Evolutionary conservation across 1,284 basidiomycete genomes (phyloP), one percentile per base, ranked within the genome.

Genomic region (Puccinia polysora): DNA sequence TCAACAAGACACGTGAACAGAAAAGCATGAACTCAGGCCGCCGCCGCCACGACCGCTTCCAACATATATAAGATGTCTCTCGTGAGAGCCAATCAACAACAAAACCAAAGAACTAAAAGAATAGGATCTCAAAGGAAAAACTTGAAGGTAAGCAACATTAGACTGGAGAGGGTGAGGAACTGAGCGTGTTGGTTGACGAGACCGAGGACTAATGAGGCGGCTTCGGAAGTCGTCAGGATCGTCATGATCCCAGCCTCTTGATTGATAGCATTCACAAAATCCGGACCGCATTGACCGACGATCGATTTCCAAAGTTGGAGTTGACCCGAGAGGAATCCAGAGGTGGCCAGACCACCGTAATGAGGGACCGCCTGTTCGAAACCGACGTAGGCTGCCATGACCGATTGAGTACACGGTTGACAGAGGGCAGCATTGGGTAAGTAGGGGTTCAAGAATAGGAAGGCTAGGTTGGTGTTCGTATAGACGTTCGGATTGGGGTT

Each of bases 381-480:
- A 20, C 56, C 59, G 8, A 71, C 63, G 40, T 71, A 71, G 18
- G 59, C 49, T 0, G 69, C 69, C 23, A 71, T 8, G 25, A 71
- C 52, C 5, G 69, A 62, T 28, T 62, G 36, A 6, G 69, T 71
- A 7, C 69, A 71, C 7, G 69, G 69, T 15, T 50, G 38, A 52
- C 69, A 71, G 34, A 71, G 69, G 3, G 69, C 69, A 2, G n/a
- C 36, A 12, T 53, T 50, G 23, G 69, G 59, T n/a, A 71, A 43
- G 14, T n/a, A 43, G 2, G 69, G 50, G 60, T 32, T 63, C n/a
- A 71, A 38, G 30, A 71, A 71, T 14, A 71, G 50, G 52, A 71
- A 71, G 36, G 69, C 59, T n/a, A 71, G 50, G 50, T 71, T 71
- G 58, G 69, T 71, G 28, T 40, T 71, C 5, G 59, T 63, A 28